These are phyloP conservation scores for Phaeosphaeriaceae sp. DNA, from an alignment of 2,329 filamentous ascomycete genomes.

Conservation along the genomic window DNA sequence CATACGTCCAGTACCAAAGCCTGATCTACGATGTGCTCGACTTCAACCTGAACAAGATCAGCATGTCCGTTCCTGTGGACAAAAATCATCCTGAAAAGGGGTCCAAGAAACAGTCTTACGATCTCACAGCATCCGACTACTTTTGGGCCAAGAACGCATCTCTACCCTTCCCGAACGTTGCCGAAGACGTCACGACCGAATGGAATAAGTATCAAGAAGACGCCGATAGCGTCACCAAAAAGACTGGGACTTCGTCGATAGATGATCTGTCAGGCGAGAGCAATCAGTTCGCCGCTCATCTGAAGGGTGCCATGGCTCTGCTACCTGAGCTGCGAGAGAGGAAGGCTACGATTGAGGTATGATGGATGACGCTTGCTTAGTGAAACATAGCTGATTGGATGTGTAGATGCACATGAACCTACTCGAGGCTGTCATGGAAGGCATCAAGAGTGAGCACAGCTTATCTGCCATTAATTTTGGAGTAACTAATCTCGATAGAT, in stretches of 20 bases:
- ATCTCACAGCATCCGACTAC: conserved; percentile 88
- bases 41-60: conserved; percentile 91
- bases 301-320: conserved; percentile 93
- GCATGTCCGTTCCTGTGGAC: conserved; percentile 82
- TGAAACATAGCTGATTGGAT: conserved; percentile 63
- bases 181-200: conserved; percentile 94
- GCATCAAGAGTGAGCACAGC: conserved; percentile 69
- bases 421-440: conserved; percentile 76
- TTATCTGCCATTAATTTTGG: background rate
- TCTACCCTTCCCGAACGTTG: conserved; percentile 91
- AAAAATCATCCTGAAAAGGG: conserved; percentile 77
- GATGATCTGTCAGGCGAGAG: conserved; percentile 93
- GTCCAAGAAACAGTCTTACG: conserved; percentile 85
- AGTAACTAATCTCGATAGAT: conserved; percentile 53
- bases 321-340: conserved; percentile 91
- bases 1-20: conserved; percentile 69
- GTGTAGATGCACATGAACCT: conserved; percentile 94
- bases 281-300: conserved; percentile 86
- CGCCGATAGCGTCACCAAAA: conserved; percentile 90
- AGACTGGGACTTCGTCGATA: conserved; percentile 89
- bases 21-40: conserved; percentile 79
- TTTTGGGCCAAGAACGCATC: conserved; percentile 96
- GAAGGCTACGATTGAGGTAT: conserved; percentile 70
- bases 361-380: background rate
- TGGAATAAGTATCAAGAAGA: conserved; percentile 95